Conservation (phyloP, 371 early-diverging fungal genomes). For the Rhizopus arrhizus region DNA sequence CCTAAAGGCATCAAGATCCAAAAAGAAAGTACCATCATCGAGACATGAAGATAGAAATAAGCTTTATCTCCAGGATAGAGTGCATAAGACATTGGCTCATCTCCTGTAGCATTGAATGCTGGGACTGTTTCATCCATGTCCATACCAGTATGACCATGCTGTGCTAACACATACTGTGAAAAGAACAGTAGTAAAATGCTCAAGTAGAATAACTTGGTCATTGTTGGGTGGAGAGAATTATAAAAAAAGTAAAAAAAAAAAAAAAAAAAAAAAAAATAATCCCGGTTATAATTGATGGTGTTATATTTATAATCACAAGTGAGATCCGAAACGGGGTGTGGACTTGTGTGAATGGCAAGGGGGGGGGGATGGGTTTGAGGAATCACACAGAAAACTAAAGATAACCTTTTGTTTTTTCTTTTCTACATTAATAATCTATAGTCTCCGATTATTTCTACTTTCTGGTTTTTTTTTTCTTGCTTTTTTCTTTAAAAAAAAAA, state of each 20-base stretch:
- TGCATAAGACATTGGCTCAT: slow-evolving; percentile 56
- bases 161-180: slow-evolving; percentile 20
- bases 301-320: not conserved
- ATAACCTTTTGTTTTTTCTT: too few relatives aligned
- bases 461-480: too few relatives aligned
- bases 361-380: too few relatives aligned
- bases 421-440: too few relatives aligned
- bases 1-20: slow-evolving; percentile 56
- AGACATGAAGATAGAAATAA: slow-evolving; percentile 45
- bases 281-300: not conserved
- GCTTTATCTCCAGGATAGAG: slow-evolving; percentile 45
- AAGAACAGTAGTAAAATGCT: not conserved
- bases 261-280: slow-evolving; percentile 3
- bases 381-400: too few relatives aligned
- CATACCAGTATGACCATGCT: slow-evolving; percentile 38
- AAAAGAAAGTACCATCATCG: slow-evolving; percentile 51
- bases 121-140: slow-evolving; percentile 34
- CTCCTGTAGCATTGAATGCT: slow-evolving; percentile 48
- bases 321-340: not conserved
- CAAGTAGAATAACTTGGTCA: not conserved
- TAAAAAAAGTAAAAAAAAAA: not conserved
- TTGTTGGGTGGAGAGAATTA: not conserved
- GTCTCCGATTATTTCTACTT: too few relatives aligned
- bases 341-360: not conserved
- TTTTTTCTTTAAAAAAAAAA: too few relatives aligned